phyloP scores from a whole-genome alignment of 148 eudicot species.

The Diospyros kaki region DNA sequence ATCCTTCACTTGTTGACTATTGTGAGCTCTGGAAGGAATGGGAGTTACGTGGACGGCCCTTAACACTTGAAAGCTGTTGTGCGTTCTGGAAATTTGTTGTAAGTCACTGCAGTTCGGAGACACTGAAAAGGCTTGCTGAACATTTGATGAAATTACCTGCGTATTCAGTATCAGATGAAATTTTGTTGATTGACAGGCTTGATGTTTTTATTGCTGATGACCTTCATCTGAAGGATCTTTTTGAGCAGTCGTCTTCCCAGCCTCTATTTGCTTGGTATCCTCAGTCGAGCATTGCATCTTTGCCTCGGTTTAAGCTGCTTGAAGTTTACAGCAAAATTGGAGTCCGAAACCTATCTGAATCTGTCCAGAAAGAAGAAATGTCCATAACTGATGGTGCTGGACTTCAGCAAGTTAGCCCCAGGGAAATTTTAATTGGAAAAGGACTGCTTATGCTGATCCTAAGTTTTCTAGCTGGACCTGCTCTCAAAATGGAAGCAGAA shows the following conservation, averaged over 20 bases:
- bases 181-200: conserved; percentile 30
- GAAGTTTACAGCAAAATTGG: conserved; percentile 51
- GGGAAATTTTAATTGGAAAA: conserved; percentile 31
- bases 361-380: conserved; percentile 24
- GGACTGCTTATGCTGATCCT: conserved; percentile 49
- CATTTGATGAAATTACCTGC: conserved; percentile 49
- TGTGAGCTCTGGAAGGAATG: conserved; percentile 62
- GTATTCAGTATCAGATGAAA: conserved; percentile 23
- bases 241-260: conserved; percentile 24
- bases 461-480: conserved; percentile 43
- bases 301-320: conserved; percentile 34
- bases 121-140: conserved; percentile 23
- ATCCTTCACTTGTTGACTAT: conserved; percentile 50
- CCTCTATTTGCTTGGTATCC: conserved; percentile 65
- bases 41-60: conserved; percentile 33
- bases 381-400: conserved; percentile 13
- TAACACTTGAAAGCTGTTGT: conserved; percentile 34
- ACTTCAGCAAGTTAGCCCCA: conserved; percentile 18
- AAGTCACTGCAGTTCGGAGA: conserved; percentile 19
- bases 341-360: conserved; percentile 43
- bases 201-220: conserved; percentile 64
- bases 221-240: conserved; percentile 48
- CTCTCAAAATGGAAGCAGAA: conserved; percentile 31
- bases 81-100: conserved; percentile 52
- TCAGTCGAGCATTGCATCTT: conserved; percentile 18